Conservation (phyloP, 2,329 filamentous ascomycete species). For the Fragosphaeria purpurea region DNA sequence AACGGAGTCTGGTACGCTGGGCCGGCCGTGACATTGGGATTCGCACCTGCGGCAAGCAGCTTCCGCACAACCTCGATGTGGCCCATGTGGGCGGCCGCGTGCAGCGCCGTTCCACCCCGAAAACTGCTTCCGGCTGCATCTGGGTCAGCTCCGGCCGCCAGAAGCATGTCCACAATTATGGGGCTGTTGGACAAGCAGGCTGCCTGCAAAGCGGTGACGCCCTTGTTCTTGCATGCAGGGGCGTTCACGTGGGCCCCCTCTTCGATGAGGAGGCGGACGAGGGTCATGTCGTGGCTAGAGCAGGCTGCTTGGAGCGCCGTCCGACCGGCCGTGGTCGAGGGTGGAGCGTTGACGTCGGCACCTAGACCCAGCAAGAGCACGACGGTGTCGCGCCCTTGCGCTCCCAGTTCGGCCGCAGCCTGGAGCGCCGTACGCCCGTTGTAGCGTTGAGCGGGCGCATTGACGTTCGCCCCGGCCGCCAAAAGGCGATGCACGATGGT, state of each 20-base stretch:
- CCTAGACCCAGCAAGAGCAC: constrained; percentile 19
- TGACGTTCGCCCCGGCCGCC: constrained; percentile 13
- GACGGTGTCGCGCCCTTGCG: constrained; percentile 14
- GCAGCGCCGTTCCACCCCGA: constrained; percentile 13
- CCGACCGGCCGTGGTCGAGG: constrained; percentile 15
- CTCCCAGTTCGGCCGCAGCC: constrained; percentile 20
- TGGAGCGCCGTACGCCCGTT: constrained; percentile 14
- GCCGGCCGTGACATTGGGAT: constrained; percentile 1
- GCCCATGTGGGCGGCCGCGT: constrained; percentile 12
- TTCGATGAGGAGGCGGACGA: constrained; percentile 6
- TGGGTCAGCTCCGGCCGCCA: constrained; percentile 15
- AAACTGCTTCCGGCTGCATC: constrained; percentile 15
- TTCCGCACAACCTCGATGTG: constrained; percentile 9
- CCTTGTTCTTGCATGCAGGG: constrained; percentile 11
- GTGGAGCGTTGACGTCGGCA: constrained; percentile 25
- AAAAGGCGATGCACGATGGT: constrained; percentile 14
- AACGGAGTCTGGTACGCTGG: constrained; percentile 7
- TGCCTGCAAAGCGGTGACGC: constrained; percentile 24
- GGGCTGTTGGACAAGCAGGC: constrained; percentile 26
- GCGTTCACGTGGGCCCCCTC: constrained; percentile 15
- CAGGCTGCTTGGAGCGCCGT: constrained; percentile 25
- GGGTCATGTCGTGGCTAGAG: constrained; percentile 26
- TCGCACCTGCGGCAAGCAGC: constrained; percentile 11
- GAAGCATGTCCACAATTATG: constrained; percentile 17
- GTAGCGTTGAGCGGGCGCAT: constrained; percentile 13